Evolutionary conservation across 2,329 filamentous ascomycete species (phyloP).

Genomic region (Monosporascus sp.): DNA sequence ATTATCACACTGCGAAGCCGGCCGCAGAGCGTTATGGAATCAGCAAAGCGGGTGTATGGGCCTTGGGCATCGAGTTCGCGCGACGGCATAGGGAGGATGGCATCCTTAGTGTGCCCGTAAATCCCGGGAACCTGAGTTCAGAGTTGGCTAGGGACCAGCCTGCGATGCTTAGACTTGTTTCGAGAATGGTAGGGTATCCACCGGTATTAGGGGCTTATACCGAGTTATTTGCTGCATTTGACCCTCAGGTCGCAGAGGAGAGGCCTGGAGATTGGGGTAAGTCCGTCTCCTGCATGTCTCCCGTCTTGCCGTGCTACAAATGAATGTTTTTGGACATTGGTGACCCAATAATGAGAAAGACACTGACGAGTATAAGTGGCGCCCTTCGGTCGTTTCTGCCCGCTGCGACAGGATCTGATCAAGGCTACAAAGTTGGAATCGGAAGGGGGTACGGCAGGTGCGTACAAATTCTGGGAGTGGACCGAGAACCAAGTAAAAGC

Average conservation of each 20-base stretch:
- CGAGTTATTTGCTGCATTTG: conserved; percentile 40
- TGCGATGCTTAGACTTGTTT: conserved; percentile 13
- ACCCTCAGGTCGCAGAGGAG: conserved; percentile 35
- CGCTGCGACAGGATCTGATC: conserved; percentile 26
- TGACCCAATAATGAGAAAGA: neutral
- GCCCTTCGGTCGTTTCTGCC: conserved; percentile 29
- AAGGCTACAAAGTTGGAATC: conserved; percentile 24
- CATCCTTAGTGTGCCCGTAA: conserved; percentile 27
- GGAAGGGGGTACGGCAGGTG: conserved; percentile 33
- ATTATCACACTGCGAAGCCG: conserved; percentile 5
- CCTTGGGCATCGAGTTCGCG: conserved; percentile 12
- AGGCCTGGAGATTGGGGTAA: conserved; percentile 28
- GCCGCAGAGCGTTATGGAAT: conserved; percentile 4
- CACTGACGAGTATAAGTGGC: conserved; percentile 20
- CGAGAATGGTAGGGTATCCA: conserved; percentile 17
- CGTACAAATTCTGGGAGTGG: conserved; percentile 39
- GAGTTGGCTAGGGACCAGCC: conserved; percentile 29
- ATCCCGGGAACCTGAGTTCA: conserved; percentile 35
- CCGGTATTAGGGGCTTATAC: conserved; percentile 41
- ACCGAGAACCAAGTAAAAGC: conserved; percentile 32
- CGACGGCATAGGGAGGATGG: conserved; percentile 16
- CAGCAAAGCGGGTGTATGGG: conserved; percentile 13
- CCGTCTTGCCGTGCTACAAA: too few species aligned
- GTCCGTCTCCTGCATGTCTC: too few species aligned
- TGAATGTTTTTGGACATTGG: neutral